These are phyloP conservation scores for Labyrinthula sp. DNA, from an alignment of 352 stramenopile genomes.

Conservation along the genomic window DNA sequence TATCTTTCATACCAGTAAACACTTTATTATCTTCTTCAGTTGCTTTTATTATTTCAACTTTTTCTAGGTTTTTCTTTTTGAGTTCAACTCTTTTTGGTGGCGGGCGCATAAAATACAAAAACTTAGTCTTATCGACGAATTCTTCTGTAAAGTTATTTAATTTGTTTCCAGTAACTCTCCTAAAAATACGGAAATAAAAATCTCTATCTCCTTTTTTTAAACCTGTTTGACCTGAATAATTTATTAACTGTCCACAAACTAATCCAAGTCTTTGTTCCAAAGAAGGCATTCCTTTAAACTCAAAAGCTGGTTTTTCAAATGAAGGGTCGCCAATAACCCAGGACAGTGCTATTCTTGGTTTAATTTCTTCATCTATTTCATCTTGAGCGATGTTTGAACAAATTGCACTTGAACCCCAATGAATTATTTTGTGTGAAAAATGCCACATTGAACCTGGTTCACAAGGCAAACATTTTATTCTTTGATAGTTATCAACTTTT, in stretches of 20 bases:
- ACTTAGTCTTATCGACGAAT: conserved; percentile 25
- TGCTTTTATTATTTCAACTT: conserved; percentile 19
- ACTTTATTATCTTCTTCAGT: conserved; percentile 19
- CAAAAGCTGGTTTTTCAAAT: conserved; percentile 20
- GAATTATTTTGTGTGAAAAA: conserved; percentile 26
- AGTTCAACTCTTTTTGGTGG: conserved; percentile 16
- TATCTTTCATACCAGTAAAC: conserved; percentile 20
- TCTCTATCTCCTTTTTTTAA: conserved; percentile 10
- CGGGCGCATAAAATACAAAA: conserved; percentile 24
- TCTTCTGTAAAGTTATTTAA: conserved; percentile 21
- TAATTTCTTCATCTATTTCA: neutral
- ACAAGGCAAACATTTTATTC: conserved; percentile 9
- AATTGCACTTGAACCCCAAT: conserved; percentile 17
- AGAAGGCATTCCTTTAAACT: conserved; percentile 3
- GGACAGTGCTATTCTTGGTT: conserved; percentile 22
- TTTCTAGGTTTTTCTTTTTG: conserved; percentile 13
- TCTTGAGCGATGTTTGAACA: neutral
- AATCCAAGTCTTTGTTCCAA: conserved; percentile 11
- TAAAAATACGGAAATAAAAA: conserved; percentile 27
- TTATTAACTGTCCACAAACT: conserved; percentile 10
- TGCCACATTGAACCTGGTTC: conserved; percentile 9
- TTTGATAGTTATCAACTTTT: conserved; percentile 14
- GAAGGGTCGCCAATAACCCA: conserved; percentile 17
- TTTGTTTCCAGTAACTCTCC: conserved; percentile 7
- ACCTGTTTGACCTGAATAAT: conserved; percentile 18